A percentile compares a stretch with the other conserved stretches of the same genome.
Evolutionary conservation across 148 eudicot genomes (phyloP).

Genomic region (Silene uniflora): DNA sequence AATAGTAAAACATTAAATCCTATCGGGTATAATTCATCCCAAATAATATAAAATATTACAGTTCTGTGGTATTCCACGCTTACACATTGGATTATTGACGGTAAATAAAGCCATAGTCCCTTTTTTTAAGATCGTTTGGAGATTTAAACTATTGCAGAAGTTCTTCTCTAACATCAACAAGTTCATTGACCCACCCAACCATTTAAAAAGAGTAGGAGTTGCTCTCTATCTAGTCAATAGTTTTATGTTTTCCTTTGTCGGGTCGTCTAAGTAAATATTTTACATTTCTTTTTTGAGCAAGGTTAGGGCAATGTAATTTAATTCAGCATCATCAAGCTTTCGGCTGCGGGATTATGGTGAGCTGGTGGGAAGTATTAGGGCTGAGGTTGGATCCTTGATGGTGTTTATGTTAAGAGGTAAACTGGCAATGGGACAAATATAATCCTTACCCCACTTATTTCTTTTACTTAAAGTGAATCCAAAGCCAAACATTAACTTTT

Average conservation of each 20-base stretch:
- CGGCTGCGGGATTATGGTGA: background rate
- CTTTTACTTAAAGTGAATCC: background rate
- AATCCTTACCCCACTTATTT: background rate
- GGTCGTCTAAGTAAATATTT: too few species aligned
- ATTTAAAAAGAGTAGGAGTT: too few species aligned
- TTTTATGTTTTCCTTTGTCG: too few species aligned
- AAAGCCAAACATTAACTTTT: background rate
- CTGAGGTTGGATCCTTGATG: background rate
- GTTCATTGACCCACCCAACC: background rate
- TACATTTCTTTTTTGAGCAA: too few species aligned
- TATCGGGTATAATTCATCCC: background rate
- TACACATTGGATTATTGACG: background rate
- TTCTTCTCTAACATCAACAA: background rate
- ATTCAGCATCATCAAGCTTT: too few species aligned
- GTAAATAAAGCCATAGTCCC: background rate
- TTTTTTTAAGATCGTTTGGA: background rate
- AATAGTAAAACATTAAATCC: background rate
- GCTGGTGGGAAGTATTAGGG: background rate
- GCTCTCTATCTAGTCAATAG: too few species aligned
- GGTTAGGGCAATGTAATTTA: too few species aligned
- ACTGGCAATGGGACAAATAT: background rate
- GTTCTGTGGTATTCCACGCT: background rate
- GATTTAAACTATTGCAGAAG: background rate
- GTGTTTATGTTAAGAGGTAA: background rate
- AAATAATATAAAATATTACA: too few species aligned